phyloP scores from a whole-genome alignment of 78 protist genomes.

The Chrysochromulina parva region DNA sequence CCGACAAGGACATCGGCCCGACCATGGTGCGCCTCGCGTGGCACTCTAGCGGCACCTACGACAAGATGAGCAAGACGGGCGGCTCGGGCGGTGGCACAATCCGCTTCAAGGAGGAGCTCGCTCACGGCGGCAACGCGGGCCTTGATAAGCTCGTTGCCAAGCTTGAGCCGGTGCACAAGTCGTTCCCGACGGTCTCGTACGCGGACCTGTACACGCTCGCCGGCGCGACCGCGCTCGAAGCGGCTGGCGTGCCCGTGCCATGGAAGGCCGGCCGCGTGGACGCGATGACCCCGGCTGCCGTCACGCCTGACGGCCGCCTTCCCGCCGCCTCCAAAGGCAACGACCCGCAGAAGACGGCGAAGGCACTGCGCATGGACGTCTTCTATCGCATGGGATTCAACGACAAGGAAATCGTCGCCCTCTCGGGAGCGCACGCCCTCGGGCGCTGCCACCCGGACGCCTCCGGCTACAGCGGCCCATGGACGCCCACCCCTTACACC shows the following conservation, averaged over 20 bases:
- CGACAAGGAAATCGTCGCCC: constrained; percentile 74
- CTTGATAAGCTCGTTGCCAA: not conserved
- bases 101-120: constrained; percentile 66
- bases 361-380: constrained; percentile 43
- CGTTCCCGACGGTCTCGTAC: constrained; percentile 11
- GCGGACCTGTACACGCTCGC: constrained; percentile 77
- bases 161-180: not conserved
- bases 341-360: not conserved
- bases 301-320: constrained; percentile 46
- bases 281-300: not conserved
- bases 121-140: constrained; percentile 34
- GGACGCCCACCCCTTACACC: constrained; percentile 57
- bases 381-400: constrained; percentile 69
- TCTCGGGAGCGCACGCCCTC: constrained; percentile 76
- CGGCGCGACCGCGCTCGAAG: constrained; percentile 61
- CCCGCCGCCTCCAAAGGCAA: constrained; percentile 52
- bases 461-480: constrained; percentile 66
- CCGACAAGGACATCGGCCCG: constrained; percentile 40
- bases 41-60: constrained; percentile 70
- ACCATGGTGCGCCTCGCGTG: constrained; percentile 75
- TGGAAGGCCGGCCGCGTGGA: constrained; percentile 66
- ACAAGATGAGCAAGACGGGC: constrained; percentile 48
- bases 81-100: constrained; percentile 69
- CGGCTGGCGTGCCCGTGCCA: constrained; percentile 72
- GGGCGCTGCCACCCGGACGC: constrained; percentile 67